Evolutionary conservation across 768 basidiomycete genomes (phyloP).

Genomic region (Ephemerocybe angulata): DNA sequence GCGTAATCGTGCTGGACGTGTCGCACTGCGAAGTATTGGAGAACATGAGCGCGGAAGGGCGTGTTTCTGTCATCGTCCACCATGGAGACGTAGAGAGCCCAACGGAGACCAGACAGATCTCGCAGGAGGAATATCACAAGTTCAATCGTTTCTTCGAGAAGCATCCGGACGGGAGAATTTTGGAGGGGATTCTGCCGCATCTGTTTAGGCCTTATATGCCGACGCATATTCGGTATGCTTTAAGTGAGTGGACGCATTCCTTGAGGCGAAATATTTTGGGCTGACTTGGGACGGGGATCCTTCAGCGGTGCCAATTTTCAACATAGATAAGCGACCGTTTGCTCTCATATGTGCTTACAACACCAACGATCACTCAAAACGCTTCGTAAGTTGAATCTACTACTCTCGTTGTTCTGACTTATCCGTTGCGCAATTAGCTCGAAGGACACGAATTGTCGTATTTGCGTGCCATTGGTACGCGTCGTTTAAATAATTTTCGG

Average conservation of each 20-base stretch:
- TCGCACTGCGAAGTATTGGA: slow-evolving; percentile 87
- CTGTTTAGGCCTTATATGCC: slow-evolving; percentile 83
- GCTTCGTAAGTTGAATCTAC: slow-evolving; percentile 56
- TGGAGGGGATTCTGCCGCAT: slow-evolving; percentile 81
- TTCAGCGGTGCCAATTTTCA: slow-evolving; percentile 86
- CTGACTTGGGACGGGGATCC: slow-evolving; percentile 10
- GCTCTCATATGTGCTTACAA: slow-evolving; percentile 91
- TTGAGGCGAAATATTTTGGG: background rate
- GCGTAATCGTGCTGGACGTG: slow-evolving; percentile 89
- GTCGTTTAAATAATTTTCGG: no score
- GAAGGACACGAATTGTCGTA: slow-evolving; percentile 91
- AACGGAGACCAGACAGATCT: slow-evolving; percentile 53
- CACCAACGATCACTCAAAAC: slow-evolving; percentile 71
- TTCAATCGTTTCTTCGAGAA: slow-evolving; percentile 75
- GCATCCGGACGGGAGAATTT: slow-evolving; percentile 82
- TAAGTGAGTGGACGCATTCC: slow-evolving; percentile 52
- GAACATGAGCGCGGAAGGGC: slow-evolving; percentile 55
- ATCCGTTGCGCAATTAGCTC: slow-evolving; percentile 40
- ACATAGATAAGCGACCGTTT: slow-evolving; percentile 89
- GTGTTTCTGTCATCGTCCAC: slow-evolving; percentile 67
- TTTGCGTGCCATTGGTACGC: slow-evolving; percentile 79
- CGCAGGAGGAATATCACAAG: slow-evolving; percentile 67
- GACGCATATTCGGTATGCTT: slow-evolving; percentile 76
- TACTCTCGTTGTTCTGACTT: background rate
- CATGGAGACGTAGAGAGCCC: slow-evolving; percentile 56